A percentile compares a stretch with the other conserved stretches of the same genome.
phyloP scores from a whole-genome alignment of 2,329 filamentous ascomycete species.

The Alternaria longipes region DNA sequence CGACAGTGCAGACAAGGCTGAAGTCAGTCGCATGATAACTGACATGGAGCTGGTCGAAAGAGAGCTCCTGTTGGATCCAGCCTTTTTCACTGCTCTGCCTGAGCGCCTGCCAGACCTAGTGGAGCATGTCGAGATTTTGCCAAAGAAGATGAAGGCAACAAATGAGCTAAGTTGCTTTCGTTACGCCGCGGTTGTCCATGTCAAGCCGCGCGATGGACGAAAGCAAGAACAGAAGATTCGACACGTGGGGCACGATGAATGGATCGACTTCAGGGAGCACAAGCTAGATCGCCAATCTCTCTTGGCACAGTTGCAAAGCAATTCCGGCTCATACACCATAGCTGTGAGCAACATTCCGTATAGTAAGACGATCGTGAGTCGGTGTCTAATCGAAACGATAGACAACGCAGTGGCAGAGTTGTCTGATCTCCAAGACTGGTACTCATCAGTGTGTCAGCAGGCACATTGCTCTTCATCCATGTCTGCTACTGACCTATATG shows the following conservation, averaged over 20 bases:
- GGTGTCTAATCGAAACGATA: neutral
- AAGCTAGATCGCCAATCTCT: neutral
- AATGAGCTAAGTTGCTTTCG: conserved; percentile 22
- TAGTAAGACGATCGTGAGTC: conserved; percentile 1
- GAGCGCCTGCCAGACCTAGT: conserved; percentile 1
- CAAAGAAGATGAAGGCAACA: conserved; percentile 19
- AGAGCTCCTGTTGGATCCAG: conserved; percentile 18
- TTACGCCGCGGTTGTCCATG: conserved; percentile 15
- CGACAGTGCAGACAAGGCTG: neutral
- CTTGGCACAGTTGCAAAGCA: neutral
- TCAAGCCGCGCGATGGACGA: neutral
- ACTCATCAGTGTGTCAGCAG: neutral
- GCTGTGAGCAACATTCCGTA: conserved; percentile 7
- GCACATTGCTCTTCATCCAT: neutral
- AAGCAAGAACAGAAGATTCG: neutral
- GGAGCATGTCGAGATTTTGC: conserved; percentile 18
- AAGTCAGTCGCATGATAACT: conserved; percentile 3
- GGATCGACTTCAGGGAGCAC: neutral
- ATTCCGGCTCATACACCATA: neutral
- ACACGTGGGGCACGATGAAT: no score
- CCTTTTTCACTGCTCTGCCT: conserved; percentile 12
- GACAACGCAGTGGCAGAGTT: neutral
- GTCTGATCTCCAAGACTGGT: neutral
- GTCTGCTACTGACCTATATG: neutral
- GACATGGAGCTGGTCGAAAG: conserved; percentile 10